These are phyloP conservation scores for Paecilomyces variotii DNA, from an alignment of 2,329 filamentous ascomycete genomes.

Conservation along the genomic window DNA sequence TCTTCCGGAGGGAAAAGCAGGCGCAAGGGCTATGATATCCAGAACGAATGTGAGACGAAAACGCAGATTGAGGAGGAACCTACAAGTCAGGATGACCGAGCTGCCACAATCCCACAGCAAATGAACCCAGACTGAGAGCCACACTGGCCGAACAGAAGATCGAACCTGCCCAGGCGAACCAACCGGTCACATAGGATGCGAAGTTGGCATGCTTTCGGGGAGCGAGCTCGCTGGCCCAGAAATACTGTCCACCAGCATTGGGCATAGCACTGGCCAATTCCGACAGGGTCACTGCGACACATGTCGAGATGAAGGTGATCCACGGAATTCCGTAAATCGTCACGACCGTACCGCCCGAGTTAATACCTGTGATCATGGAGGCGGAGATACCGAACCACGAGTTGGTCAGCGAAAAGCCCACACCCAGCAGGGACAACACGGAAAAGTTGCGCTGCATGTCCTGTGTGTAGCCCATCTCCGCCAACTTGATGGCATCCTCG, in stretches of 20 bases:
- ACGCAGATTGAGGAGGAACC: conserved; percentile 11
- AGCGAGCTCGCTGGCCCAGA: conserved; percentile 43
- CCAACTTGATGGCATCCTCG: conserved; percentile 2
- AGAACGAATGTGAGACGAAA: no score
- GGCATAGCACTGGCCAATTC: conserved; percentile 44
- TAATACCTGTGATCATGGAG: conserved; percentile 43
- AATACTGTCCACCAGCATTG: conserved; percentile 46
- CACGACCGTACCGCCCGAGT: conserved; percentile 41
- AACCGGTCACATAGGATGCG: conserved; percentile 40
- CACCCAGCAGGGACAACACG: conserved; percentile 42
- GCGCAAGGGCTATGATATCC: not conserved
- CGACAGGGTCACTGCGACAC: conserved; percentile 39
- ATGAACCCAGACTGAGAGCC: conserved; percentile 39
- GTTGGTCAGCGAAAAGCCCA: conserved; percentile 45
- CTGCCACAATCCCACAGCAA: conserved; percentile 43
- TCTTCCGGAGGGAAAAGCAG: not conserved
- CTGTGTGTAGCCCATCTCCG: conserved; percentile 2
- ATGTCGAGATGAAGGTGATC: conserved; percentile 38
- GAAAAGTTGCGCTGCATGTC: conserved; percentile 4
- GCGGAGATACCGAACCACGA: conserved; percentile 46
- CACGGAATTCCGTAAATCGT: conserved; percentile 45
- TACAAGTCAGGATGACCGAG: conserved; percentile 43
- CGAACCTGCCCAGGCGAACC: conserved; percentile 43
- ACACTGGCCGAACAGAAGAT: conserved; percentile 47
- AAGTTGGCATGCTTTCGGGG: conserved; percentile 38